Evolutionary conservation across 1,284 basidiomycete species (phyloP), one percentile per base, ranked within the genome.

Genomic region (Cutaneotrichosporon spelunceum): DNA sequence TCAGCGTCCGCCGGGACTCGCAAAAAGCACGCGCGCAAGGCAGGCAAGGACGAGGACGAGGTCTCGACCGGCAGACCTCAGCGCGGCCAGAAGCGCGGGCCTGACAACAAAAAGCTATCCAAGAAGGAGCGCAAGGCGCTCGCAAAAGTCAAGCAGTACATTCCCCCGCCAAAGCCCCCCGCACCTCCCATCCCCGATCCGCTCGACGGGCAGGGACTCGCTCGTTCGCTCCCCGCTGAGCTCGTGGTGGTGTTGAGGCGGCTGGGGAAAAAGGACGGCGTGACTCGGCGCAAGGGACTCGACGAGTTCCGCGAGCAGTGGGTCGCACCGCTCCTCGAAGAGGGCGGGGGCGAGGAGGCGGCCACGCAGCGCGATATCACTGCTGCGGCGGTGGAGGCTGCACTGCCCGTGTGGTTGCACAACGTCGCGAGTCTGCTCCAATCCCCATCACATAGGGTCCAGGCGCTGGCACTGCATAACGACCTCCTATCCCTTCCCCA

Each of bases 181-280:
- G 85, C 87, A 0, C 89, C 92, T 21, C 84, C 88, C 0, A 85
- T 88, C 57, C 89, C 87, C 16, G 93, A 98, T 82, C 96, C 96
- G 6, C 83, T 99, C 56, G 95, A 99, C 73, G 86, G 88, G 0
- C 87, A 88, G 24, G 93, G 93, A 0, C 82, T 97, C 10, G 88
- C 85, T 13, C 84, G 87, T 71, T 81, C 81, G n/a, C 79, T 94
- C 13, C 88, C 90, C 0, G 84, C 93, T 0, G 92, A 94, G 53
- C 82, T 98, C 21, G 84, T 95, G 16, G 86, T 99, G 24, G 84
- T 93, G 1, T 82, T 98, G 53, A 81, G 91, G 56, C 85, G 87
- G 59, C 82, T 98, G 49, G 87, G 85, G 33, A 99, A 99, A 84
- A 97, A 96, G 81, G 93, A 96, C 66, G 84, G 86, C 21, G 85